Conservation (phyloP, 768 basidiomycete genomes). For the Suillus subalutaceus region DNA sequence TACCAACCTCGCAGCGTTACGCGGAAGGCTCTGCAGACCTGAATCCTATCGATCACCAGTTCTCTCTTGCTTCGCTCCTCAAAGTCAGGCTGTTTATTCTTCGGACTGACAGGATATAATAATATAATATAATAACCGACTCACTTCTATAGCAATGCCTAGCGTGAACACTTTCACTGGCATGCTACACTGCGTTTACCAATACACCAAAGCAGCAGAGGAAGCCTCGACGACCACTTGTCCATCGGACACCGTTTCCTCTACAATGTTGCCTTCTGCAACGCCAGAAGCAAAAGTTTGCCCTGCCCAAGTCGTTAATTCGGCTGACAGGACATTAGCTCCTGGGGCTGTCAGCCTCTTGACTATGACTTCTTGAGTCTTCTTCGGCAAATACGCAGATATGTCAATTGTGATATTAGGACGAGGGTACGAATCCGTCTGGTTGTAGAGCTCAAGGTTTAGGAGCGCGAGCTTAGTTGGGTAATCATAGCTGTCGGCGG, state of each 20-base stretch:
- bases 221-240: slow-evolving; percentile 36
- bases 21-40: neutral
- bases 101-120: neutral
- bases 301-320: slow-evolving; percentile 53
- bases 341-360: slow-evolving; percentile 47
- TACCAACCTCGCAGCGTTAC: neutral
- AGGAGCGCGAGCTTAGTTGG: slow-evolving; percentile 51
- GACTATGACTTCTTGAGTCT: slow-evolving; percentile 31
- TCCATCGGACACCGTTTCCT: slow-evolving; percentile 41
- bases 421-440: slow-evolving; percentile 44
- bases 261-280: slow-evolving; percentile 39
- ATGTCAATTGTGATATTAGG: slow-evolving; percentile 50
- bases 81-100: neutral
- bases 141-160: neutral
- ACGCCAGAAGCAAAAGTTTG: slow-evolving; percentile 46
- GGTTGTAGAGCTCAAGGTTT: slow-evolving; percentile 55
- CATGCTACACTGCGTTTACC: slow-evolving; percentile 20
- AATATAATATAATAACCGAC: neutral
- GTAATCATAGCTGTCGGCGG: slow-evolving; percentile 17
- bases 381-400: slow-evolving; percentile 38
- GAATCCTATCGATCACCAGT: neutral
- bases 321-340: slow-evolving; percentile 46
- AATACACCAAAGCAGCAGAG: slow-evolving; percentile 39
- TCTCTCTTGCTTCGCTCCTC: neutral
- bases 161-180: neutral